A percentile compares a stretch with the other conserved stretches of the same genome.
These are phyloP conservation scores for Monosporascus sp. DNA, from an alignment of 2,329 filamentous ascomycete genomes.

Conservation along the genomic window DNA sequence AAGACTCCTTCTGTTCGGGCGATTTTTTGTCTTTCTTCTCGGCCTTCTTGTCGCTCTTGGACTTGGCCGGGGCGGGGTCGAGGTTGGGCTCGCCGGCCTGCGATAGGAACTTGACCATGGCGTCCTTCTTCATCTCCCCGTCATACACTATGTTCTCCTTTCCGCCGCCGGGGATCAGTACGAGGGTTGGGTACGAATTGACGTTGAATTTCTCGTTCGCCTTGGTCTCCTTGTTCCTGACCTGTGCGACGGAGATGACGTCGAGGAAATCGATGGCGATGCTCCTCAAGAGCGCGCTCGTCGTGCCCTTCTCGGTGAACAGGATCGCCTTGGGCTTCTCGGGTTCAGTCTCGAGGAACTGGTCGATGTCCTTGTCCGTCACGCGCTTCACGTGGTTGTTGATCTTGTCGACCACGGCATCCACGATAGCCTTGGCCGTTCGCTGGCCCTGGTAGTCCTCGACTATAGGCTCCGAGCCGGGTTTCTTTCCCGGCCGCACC, in stretches of 20 bases:
- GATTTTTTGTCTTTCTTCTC: slow-evolving; percentile 41
- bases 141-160: slow-evolving; percentile 67
- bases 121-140: slow-evolving; percentile 79
- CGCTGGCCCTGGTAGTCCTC: slow-evolving; percentile 88
- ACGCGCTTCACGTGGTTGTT: slow-evolving; percentile 85
- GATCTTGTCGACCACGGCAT: slow-evolving; percentile 80
- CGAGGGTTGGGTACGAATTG: slow-evolving; percentile 70
- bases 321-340: slow-evolving; percentile 78
- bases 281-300: slow-evolving; percentile 74
- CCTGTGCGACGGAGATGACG: slow-evolving; percentile 72
- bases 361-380: slow-evolving; percentile 71
- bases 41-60: slow-evolving; percentile 22
- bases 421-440: slow-evolving; percentile 79
- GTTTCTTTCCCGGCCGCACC: slow-evolving; percentile 76
- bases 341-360: slow-evolving; percentile 64
- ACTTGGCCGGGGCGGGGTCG: slow-evolving; percentile 41
- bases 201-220: slow-evolving; percentile 71
- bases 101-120: slow-evolving; percentile 76
- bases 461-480: slow-evolving; percentile 66
- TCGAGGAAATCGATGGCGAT: slow-evolving; percentile 88
- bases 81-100: slow-evolving; percentile 75
- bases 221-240: slow-evolving; percentile 72
- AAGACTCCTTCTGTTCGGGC: slow-evolving; percentile 36
- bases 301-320: slow-evolving; percentile 90
- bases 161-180: slow-evolving; percentile 69